A percentile compares a stretch with the other conserved stretches of the same genome.
These are phyloP conservation scores for Calonectria henricotiae DNA, from an alignment of 2,329 filamentous ascomycete genomes.

Conservation along the genomic window DNA sequence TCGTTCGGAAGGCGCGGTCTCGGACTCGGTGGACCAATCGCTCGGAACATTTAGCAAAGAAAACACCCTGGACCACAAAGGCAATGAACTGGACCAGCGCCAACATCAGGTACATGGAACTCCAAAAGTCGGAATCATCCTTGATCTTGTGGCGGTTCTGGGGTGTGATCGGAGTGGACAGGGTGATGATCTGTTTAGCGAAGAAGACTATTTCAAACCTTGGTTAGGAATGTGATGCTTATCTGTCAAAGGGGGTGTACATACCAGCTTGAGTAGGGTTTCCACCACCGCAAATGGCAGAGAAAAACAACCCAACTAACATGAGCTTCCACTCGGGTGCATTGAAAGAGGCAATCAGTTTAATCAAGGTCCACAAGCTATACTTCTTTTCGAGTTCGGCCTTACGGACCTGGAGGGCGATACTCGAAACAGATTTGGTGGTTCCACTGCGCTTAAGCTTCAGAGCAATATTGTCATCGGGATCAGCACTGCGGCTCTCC, in stretches of 20 bases:
- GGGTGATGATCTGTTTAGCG: constrained; percentile 85
- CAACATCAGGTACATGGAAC: constrained; percentile 89
- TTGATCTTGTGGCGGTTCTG: constrained; percentile 72
- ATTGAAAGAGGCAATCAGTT: constrained; percentile 87
- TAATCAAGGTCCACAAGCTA: constrained; percentile 82
- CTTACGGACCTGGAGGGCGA: constrained; percentile 74
- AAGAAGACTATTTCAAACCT: constrained; percentile 81
- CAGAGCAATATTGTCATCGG: constrained; percentile 74
- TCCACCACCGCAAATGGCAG: constrained; percentile 84
- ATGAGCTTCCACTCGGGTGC: constrained; percentile 80
- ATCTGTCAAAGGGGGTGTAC: constrained; percentile 3
- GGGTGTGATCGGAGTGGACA: constrained; percentile 71
- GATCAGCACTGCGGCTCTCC: constrained; percentile 62
- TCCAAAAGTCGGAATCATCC: constrained; percentile 87
- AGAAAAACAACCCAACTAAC: constrained; percentile 81
- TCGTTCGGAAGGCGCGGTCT: constrained; percentile 85
- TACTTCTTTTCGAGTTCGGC: constrained; percentile 73
- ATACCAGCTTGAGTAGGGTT: constrained; percentile 74
- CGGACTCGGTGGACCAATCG: constrained; percentile 87
- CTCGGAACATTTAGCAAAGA: constrained; percentile 91
- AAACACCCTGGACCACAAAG: constrained; percentile 78
- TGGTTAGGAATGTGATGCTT: constrained; percentile 14
- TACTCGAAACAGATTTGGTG: constrained; percentile 77
- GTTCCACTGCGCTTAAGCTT: constrained; percentile 73
- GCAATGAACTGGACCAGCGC: constrained; percentile 81